Percentiles rank a stretch among this genome's conserved stretches.
phyloP scores from a whole-genome alignment of 108 stramenopile species.

The Cyclotella baltica region DNA sequence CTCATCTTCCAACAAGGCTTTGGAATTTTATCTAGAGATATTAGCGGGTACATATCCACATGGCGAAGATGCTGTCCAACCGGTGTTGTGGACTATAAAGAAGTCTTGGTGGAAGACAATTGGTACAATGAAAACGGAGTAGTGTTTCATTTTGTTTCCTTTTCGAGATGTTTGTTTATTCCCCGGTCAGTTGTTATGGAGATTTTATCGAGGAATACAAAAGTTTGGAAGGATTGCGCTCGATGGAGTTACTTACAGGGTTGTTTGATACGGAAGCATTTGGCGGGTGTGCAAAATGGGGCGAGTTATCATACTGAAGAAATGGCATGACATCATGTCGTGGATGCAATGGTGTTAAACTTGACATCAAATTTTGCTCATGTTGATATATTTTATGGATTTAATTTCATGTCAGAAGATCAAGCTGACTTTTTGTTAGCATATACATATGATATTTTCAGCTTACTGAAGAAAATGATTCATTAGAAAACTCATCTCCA shows the following conservation, averaged over 20 bases:
- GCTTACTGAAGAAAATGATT: no score
- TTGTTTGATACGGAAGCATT: not conserved
- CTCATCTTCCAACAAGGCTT: conserved; percentile 29
- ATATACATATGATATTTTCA: no score
- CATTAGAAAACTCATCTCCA: no score
- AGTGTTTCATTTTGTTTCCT: not conserved
- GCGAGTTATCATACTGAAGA: not conserved
- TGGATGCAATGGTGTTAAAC: no score
- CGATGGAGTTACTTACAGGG: conserved; percentile 11
- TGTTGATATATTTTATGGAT: no score
- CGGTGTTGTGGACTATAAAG: not conserved
- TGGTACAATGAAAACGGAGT: conserved; percentile 2
- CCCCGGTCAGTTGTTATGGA: conserved; percentile 28
- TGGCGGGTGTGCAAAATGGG: not conserved
- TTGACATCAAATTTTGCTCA: no score
- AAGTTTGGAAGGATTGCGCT: not conserved
- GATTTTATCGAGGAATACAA: conserved; percentile 7
- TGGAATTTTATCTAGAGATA: conserved; percentile 11
- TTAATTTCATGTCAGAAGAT: no score
- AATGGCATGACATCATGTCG: not conserved
- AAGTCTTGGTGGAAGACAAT: conserved; percentile 33
- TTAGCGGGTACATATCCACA: not conserved
- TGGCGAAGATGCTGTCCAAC: conserved; percentile 5
- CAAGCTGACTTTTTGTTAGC: no score
- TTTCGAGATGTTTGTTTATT: conserved; percentile 26